Percentiles rank a stretch among this genome's conserved stretches.
These are phyloP conservation scores for Penicillium macrosclerotiorum DNA, from an alignment of 495 filamentous ascomycete genomes.

Conservation along the genomic window DNA sequence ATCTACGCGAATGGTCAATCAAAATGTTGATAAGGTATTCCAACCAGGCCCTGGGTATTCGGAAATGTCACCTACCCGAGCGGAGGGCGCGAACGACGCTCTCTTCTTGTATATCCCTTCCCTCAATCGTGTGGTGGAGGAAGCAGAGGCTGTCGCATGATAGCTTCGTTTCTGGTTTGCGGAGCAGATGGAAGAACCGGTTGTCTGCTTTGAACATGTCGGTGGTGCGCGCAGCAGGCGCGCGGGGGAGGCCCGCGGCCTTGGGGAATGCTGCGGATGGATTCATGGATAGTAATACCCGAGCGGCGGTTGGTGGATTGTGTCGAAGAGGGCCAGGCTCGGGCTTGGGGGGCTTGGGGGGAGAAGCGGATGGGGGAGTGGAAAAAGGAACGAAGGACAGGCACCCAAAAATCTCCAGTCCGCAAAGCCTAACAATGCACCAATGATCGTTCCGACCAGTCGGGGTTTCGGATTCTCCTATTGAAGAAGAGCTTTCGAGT, in stretches of 20 bases:
- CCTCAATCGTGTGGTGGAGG: slow-evolving; percentile 23
- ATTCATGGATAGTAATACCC: slow-evolving; percentile 36
- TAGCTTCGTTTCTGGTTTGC: slow-evolving; percentile 27
- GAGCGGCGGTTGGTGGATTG: slow-evolving; percentile 12
- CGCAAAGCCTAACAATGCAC: slow-evolving; percentile 3
- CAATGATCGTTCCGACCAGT: slow-evolving; percentile 9
- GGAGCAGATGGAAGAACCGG: slow-evolving; percentile 18
- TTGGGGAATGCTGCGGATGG: slow-evolving; percentile 44
- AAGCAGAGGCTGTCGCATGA: slow-evolving; percentile 24
- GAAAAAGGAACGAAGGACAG: slow-evolving; percentile 6
- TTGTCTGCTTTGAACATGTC: slow-evolving; percentile 35
- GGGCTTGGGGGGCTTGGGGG: too few species aligned
- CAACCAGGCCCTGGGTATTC: not conserved
- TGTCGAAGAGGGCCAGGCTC: slow-evolving; percentile 1
- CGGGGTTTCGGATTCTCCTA: slow-evolving; percentile 6
- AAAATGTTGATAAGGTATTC: not conserved
- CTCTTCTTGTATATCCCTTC: slow-evolving; percentile 25
- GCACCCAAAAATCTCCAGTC: slow-evolving; percentile 6
- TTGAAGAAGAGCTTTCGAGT: slow-evolving; percentile 36
- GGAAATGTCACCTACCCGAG: slow-evolving; percentile 29
- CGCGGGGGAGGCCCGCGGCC: slow-evolving; percentile 45
- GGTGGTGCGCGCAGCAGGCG: slow-evolving; percentile 41
- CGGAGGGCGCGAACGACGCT: slow-evolving; percentile 12
- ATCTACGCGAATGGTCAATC: slow-evolving; percentile 40
- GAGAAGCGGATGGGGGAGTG: not conserved